These are phyloP conservation scores for Paracorniculantispora psalliotae DNA, from an alignment of 2,329 filamentous ascomycete genomes.

Conservation along the genomic window DNA sequence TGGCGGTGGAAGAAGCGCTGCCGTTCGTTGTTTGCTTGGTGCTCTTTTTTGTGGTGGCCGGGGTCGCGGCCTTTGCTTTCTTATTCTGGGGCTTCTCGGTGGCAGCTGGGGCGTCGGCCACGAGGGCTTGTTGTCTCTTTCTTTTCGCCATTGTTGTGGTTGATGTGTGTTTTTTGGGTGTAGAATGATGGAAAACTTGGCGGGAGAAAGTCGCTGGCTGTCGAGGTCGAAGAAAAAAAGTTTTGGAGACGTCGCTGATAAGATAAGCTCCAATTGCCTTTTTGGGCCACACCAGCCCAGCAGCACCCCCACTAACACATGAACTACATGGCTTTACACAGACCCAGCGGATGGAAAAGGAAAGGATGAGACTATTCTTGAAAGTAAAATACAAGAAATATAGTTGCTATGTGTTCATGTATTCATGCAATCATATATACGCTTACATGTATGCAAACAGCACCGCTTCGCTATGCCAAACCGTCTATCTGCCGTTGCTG, in stretches of 20 bases:
- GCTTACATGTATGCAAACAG: neutral
- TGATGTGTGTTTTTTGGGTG: constrained; percentile 13
- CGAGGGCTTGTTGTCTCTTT: constrained; percentile 38
- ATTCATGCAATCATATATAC: constrained; percentile 5
- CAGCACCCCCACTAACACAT: neutral
- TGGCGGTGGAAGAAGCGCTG: constrained; percentile 17
- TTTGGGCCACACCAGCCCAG: neutral
- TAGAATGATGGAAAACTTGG: constrained; percentile 1
- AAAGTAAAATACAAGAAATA: neutral
- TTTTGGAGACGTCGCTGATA: constrained; percentile 22
- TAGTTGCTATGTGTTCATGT: neutral
- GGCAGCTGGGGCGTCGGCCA: constrained; percentile 19
- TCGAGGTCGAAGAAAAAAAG: constrained; percentile 23
- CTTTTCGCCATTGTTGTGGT: constrained; percentile 41
- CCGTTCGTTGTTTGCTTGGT: constrained; percentile 17
- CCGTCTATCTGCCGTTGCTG: neutral
- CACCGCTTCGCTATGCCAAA: neutral
- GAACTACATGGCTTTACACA: neutral
- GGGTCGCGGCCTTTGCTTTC: constrained; percentile 26
- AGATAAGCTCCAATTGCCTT: constrained; percentile 25
- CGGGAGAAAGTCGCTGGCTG: neutral
- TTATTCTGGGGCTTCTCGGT: constrained; percentile 26
- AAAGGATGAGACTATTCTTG: too few species aligned
- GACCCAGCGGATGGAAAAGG: too few species aligned
- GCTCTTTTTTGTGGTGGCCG: constrained; percentile 19